Evolutionary conservation across 768 basidiomycete species (phyloP), one percentile per base, ranked within the genome.

Genomic region (Amyloporia xantha): DNA sequence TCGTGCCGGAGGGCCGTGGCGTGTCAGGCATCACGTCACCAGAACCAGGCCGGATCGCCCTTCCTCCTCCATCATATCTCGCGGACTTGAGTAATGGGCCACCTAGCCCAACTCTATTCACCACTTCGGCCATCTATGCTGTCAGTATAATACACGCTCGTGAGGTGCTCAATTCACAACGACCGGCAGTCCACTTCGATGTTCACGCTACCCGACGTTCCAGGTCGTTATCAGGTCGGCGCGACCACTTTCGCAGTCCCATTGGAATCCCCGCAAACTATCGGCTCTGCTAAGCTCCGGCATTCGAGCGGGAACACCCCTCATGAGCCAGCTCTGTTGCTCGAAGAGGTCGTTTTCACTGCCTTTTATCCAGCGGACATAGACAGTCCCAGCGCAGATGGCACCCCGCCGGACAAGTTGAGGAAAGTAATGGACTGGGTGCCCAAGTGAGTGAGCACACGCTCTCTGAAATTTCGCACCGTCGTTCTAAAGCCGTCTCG

Each of bases 331-430:
- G 81, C 78, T 0, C 63, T 87, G 25, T 56, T 66, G 26, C 68
- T 86, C 5, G 75, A 82, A 33, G 81, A 86, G 61, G 72, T 84
- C 25, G 73, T 74, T 0, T 86, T 82, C 56, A 82, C 77, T 24
- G 75, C 71, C 1, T 86, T 75, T 59, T 86, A 86, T 59, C 84
- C 85, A 24, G 74, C 80, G 6, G 69, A 76, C 41, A 35, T 50
- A 5, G 24, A 25, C 12, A 44, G 42, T 26, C 25, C 27, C 7
- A 44, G 42, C 25, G 42, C 28, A 44, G 28, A 61, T 65, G 11
- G 52, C 59, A 5, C 43, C 21, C 1, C 24, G 55, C 49, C 38
- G 41, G 60, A 53, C 28, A 39, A 44, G 43, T 5, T 57, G 5
- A 64, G 60, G 37, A 71, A 69, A 50, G 79, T 79, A 2, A 54